These are phyloP conservation scores for Wickerhamiella sergipiensis DNA, from an alignment of 805 yeast species.

Conservation along the genomic window DNA sequence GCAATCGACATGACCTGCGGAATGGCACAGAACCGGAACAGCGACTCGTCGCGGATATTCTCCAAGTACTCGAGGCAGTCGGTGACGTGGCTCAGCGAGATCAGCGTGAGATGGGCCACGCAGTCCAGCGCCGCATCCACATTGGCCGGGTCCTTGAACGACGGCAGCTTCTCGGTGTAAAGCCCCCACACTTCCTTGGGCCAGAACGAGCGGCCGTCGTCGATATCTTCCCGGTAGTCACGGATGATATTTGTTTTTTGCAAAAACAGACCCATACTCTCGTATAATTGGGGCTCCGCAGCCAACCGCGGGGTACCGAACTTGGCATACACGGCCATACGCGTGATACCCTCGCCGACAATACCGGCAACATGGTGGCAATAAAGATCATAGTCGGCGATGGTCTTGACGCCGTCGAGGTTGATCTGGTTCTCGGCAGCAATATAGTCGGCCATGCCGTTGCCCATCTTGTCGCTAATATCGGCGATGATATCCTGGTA, in stretches of 20 bases:
- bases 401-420: conserved; percentile 60
- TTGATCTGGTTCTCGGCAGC: conserved; percentile 59
- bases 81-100: conserved; percentile 63
- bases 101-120: conserved; percentile 64
- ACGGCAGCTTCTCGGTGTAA: conserved; percentile 48
- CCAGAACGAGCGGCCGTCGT: conserved; percentile 90
- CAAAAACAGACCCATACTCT: conserved; percentile 87
- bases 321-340: conserved; percentile 59
- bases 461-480: conserved; percentile 79
- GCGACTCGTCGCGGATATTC: conserved; percentile 62
- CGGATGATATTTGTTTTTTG: conserved; percentile 95
- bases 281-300: conserved; percentile 46
- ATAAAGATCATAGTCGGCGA: conserved; percentile 74
- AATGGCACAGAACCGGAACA: conserved; percentile 86
- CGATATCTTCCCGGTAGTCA: conserved; percentile 83
- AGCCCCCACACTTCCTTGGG: conserved; percentile 88
- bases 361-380: conserved; percentile 97
- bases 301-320: conserved; percentile 45
- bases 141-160: conserved; percentile 40
- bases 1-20: conserved; percentile 99
- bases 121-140: conserved; percentile 51
- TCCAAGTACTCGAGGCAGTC: conserved; percentile 68
- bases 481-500: conserved; percentile 70
- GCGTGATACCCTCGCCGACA: conserved; percentile 91
- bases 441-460: conserved; percentile 94